Evolutionary conservation across 192 early-diverging fungal genomes (phyloP), one percentile per base, ranked within the genome.

Genomic region (Gigaspora rosea): DNA sequence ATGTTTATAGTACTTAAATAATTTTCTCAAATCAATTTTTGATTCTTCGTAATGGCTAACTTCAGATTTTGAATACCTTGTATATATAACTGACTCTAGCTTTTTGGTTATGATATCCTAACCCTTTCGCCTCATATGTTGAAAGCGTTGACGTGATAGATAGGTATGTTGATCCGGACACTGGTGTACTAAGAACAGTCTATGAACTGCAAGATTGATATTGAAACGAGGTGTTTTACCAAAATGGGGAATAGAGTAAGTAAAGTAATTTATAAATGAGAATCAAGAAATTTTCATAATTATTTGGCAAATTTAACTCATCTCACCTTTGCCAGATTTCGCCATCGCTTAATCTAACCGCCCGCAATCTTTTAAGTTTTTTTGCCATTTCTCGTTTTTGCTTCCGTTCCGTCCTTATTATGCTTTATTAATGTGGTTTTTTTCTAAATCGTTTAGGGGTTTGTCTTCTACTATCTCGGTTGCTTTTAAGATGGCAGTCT

Each of bases 101-200:
- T 22, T 94, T 98, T 73, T 96, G 92, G 89, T 83, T 93, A 78
- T 92, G 97, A 58, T 99, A 99, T 85, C 98, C 98, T 61, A 99
- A 99, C 82, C 98, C 98, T 33, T 97, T 95, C 83, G 94, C 98
- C 4, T 88, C 91, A 9, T 97, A 99, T 83, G 98, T 99, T 18
- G 82, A 98, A 59, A 84, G 94, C 5, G 88, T 91, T 22, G 98
- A 99, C 85, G 95, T 97, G n/a, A 87, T 99, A 16, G 95, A 95
- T 71, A 88, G 96, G 36, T 83, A 85, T 54, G 87, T 97, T 6
- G 94, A 96, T 78, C 84, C 89, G 13, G 85, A 85, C 5, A 92
- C 92, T 0, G 95, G 95, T 32, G 84, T 92, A 64, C 82, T 99
- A 78, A 89, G n/a, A n/a, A n/a, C n/a, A n/a, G n/a, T n/a, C n/a